A percentile compares a stretch with the other conserved stretches of the same genome.
Conservation (phyloP, 1,139 yeast species). For the Candida pseudoviswanathii region DNA sequence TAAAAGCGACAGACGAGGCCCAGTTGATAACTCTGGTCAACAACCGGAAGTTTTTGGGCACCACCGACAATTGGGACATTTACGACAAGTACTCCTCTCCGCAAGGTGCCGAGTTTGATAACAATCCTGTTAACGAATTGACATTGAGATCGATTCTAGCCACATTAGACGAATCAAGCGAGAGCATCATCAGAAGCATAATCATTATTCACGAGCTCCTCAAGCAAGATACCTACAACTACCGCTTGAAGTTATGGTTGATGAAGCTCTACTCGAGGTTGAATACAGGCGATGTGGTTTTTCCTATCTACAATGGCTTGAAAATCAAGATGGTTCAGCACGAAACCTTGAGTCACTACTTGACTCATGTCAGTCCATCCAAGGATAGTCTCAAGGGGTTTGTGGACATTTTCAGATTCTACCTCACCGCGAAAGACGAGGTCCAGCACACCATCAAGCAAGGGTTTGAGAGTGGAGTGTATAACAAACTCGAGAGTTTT, state of each 20-base stretch:
- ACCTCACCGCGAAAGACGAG: constrained; percentile 54
- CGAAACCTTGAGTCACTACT: constrained; percentile 68
- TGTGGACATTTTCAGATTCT: constrained; percentile 43
- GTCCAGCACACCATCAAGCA: constrained; percentile 45
- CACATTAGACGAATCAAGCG: constrained; percentile 18
- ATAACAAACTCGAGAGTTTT: constrained; percentile 64
- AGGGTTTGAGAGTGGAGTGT: constrained; percentile 58
- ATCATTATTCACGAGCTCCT: constrained; percentile 52
- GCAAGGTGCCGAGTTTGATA: constrained; percentile 19
- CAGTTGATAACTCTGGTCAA: constrained; percentile 50
- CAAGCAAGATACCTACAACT: constrained; percentile 61
- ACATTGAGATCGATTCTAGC: constrained; percentile 49
- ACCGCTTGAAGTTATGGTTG: constrained; percentile 69
- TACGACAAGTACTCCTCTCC: constrained; percentile 25
- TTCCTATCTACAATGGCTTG: constrained; percentile 52
- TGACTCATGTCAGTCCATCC: constrained; percentile 51
- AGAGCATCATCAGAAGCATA: constrained; percentile 31
- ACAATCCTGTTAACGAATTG: constrained; percentile 59
- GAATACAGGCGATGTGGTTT: constrained; percentile 56
- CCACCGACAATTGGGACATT: constrained; percentile 29
- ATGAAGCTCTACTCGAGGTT: constrained; percentile 62
- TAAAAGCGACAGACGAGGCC: constrained; percentile 20
- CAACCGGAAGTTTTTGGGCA: constrained; percentile 44
- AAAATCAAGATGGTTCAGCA: constrained; percentile 76
- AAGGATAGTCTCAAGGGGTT: constrained; percentile 28